Evolutionary conservation across 768 basidiomycete species (phyloP).

Genomic region (Clavaria fumosa): DNA sequence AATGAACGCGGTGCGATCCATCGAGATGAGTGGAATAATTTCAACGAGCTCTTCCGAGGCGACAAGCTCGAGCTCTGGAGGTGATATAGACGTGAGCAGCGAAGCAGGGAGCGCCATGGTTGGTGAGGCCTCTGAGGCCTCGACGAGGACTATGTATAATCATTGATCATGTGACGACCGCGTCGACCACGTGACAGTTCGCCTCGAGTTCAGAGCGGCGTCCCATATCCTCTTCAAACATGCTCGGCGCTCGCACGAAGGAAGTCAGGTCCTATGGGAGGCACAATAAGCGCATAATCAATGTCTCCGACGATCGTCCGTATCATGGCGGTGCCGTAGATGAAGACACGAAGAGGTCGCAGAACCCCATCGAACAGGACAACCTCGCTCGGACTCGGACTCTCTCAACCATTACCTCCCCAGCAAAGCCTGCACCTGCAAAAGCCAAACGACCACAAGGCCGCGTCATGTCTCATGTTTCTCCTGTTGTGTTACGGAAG

Average conservation of each 20-base stretch:
- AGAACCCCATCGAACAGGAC: slow-evolving; percentile 17
- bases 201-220: too few relatives aligned
- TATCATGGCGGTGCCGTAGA: slow-evolving; percentile 18
- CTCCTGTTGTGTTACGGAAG: not conserved
- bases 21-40: slow-evolving; percentile 75
- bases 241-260: slow-evolving; percentile 49
- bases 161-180: too few relatives aligned
- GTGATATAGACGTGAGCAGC: slow-evolving; percentile 57
- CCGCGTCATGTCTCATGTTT: slow-evolving; percentile 5
- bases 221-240: too few relatives aligned
- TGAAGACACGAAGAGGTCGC: slow-evolving; percentile 28
- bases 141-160: too few relatives aligned
- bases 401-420: slow-evolving; percentile 4
- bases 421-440: not conserved
- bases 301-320: slow-evolving; percentile 22
- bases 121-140: too few relatives aligned
- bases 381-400: too few relatives aligned
- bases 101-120: slow-evolving; percentile 65
- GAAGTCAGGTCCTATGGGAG: slow-evolving; percentile 53
- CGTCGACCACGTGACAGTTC: too few relatives aligned
- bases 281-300: slow-evolving; percentile 44
- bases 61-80: slow-evolving; percentile 77
- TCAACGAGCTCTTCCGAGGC: slow-evolving; percentile 76
- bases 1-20: slow-evolving; percentile 86
- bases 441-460: too few relatives aligned